A percentile compares a stretch with the other conserved stretches of the same genome.
phyloP scores from a whole-genome alignment of 805 yeast species.

The Yamadazyma sp. region DNA sequence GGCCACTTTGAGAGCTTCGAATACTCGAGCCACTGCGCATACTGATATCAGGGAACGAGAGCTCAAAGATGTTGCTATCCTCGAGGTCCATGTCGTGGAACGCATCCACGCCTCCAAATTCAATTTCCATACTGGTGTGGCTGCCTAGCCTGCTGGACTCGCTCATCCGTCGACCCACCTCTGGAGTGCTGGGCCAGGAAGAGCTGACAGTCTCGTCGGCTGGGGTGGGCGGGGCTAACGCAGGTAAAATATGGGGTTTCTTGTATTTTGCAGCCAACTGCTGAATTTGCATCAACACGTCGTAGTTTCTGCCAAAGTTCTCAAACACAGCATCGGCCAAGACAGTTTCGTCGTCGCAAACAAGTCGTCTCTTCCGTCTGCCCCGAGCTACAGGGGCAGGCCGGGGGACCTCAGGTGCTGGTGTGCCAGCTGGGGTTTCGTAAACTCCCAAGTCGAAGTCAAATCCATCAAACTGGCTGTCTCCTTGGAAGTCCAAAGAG shows the following conservation, averaged over 20 bases:
- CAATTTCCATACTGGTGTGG: no score
- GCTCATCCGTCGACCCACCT: constrained; percentile 2
- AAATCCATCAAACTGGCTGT: constrained; percentile 1
- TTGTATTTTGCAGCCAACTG: constrained; percentile 1
- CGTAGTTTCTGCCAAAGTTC: neutral
- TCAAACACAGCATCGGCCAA: neutral
- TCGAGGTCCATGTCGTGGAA: neutral
- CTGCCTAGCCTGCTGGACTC: neutral
- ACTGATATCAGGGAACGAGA: constrained; percentile 24
- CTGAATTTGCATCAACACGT: neutral
- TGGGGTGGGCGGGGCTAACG: no score
- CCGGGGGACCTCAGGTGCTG: neutral
- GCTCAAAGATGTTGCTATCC: constrained; percentile 18
- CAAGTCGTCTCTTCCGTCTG: neutral
- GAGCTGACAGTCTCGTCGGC: neutral
- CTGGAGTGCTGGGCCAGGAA: constrained; percentile 4
- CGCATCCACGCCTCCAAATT: neutral
- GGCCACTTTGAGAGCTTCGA: no score
- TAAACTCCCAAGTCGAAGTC: neutral
- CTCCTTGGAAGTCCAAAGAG: neutral
- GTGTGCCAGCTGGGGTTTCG: neutral
- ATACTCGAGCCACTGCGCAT: no score
- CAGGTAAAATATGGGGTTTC: neutral
- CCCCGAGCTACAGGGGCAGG: neutral
- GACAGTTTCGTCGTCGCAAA: neutral